Conservation (phyloP, 257 asterid species). For the Scutellaria galericulata region DNA sequence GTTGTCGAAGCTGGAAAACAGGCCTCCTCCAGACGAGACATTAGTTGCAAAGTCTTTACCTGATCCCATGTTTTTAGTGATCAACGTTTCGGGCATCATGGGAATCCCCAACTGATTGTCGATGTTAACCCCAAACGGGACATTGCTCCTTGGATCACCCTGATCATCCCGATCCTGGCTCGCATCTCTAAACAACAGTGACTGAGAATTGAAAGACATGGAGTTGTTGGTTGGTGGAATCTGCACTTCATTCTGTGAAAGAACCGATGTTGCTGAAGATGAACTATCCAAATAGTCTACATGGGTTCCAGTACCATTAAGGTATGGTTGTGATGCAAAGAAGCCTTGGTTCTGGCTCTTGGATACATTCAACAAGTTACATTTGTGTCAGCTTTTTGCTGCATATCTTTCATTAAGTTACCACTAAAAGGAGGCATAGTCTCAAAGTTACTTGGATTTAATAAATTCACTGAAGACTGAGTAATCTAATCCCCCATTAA, state of each 20-base stretch:
- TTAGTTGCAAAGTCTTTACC: constrained; percentile 60
- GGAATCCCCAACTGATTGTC: constrained; percentile 72
- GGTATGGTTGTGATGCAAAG: constrained; percentile 59
- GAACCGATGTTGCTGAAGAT: constrained; percentile 88
- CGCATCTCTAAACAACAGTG: constrained; percentile 66
- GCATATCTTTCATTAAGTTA: constrained; percentile 56
- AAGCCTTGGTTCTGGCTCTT: constrained; percentile 69
- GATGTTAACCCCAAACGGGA: constrained; percentile 58
- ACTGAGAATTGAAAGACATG: constrained; percentile 73
- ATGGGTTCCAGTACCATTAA: constrained; percentile 58
- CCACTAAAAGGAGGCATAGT: constrained; percentile 47
- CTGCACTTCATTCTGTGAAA: constrained; percentile 74
- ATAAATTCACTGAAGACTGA: constrained; percentile 56
- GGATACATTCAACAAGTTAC: constrained; percentile 56
- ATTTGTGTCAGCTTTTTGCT: constrained; percentile 58
- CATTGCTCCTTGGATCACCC: constrained; percentile 61
- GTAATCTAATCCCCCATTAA: constrained; percentile 55
- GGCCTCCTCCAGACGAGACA: constrained; percentile 64
- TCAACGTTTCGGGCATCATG: constrained; percentile 65
- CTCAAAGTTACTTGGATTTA: constrained; percentile 60
- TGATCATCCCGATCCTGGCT: constrained; percentile 70
- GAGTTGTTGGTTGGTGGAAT: constrained; percentile 64
- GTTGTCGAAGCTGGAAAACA: constrained; percentile 66
- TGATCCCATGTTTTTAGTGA: too few species aligned
- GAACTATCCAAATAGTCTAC: constrained; percentile 86